phyloP scores from a whole-genome alignment of 108 stramenopile genomes.

The Skeletonema tropicum region DNA sequence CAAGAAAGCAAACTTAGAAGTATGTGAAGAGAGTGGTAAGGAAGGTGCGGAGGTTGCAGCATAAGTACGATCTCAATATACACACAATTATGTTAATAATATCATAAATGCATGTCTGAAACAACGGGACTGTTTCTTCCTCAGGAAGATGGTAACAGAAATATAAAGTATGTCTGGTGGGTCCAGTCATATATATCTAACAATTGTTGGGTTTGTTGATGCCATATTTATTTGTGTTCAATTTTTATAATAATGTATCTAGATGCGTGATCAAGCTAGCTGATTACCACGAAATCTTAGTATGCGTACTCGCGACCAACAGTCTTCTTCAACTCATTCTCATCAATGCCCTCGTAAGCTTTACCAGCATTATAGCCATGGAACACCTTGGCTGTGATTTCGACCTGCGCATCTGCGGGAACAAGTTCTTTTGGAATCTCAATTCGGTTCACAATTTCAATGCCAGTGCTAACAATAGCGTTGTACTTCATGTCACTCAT shows the following conservation, averaged over 20 bases:
- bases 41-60: slow-evolving; percentile 5
- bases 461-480: slow-evolving; percentile 95
- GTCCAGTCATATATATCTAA: too few relatives aligned
- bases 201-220: too few relatives aligned
- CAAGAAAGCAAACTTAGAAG: slow-evolving; percentile 5
- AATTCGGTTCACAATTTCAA: slow-evolving; percentile 97
- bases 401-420: slow-evolving; percentile 97
- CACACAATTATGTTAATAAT: not conserved
- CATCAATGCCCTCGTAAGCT: slow-evolving; percentile 86
- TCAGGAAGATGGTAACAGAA: not conserved
- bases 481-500: slow-evolving; percentile 99
- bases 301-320: slow-evolving; percentile 91
- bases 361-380: slow-evolving; percentile 98
- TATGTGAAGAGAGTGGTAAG: slow-evolving; percentile 4
- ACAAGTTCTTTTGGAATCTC: slow-evolving; percentile 98
- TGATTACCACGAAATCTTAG: not conserved
- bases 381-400: slow-evolving; percentile 98
- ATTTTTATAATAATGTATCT: not conserved
- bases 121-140: not conserved
- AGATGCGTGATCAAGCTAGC: not conserved
- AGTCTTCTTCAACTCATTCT: slow-evolving; percentile 82
- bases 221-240: not conserved
- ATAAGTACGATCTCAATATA: not conserved
- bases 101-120: slow-evolving; percentile 4
- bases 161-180: too few relatives aligned